Evolutionary conservation across 139 green algal species (phyloP), one percentile per base, ranked within the genome.

Genomic region (Edaphochlamys debaryana): DNA sequence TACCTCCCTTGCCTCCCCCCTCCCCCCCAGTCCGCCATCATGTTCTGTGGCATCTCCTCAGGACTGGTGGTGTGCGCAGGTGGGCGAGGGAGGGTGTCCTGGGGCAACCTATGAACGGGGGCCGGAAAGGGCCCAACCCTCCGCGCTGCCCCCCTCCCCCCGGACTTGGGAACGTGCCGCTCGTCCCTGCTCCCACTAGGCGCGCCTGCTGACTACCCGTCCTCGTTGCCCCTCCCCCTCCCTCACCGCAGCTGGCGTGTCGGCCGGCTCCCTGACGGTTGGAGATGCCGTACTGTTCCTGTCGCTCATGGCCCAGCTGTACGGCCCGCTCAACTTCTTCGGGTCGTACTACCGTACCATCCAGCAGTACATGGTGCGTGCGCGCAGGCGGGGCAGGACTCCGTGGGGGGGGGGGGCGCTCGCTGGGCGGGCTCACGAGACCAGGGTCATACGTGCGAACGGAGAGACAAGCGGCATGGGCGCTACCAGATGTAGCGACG

Each of bases 271-370:
- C 7, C 85, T 97, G 54, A 95, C 93, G 8, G 95, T 98, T 11
- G 95, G 95, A 23, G 95, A 98, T 76, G 85, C 89, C 0, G 95
- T 98, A 72, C 93, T 98, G 9, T 97, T 97, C 84, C 86, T 97
- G 19, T 90, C 92, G 0, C 92, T 98, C 38, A 96, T 98, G 86
- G 86, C 92, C 68, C 95, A 98, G 88, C 90, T 98, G 52, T 95
- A 95, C 78, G 90, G 81, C 5, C 95, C 94, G 2, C 92, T 98
- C 69, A 96, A 96, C 40, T 85, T 79, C 66, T 87, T 87, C 40
- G 82, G 95, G 34, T 92, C 83, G 48, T 95, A 94, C 84, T 95
- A 94, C 72, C 85, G 93, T 45, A 87, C 87, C 45, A 92, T 92
- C 34, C 86, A 90, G 88, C 88, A 90, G 62, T 83, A 87, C 69